A percentile compares a stretch with the other conserved stretches of the same genome.
These are phyloP conservation scores for barrel medic (Medicago truncatula) DNA, from an alignment of 306 rosid species.

Conservation along the genomic window DNA sequence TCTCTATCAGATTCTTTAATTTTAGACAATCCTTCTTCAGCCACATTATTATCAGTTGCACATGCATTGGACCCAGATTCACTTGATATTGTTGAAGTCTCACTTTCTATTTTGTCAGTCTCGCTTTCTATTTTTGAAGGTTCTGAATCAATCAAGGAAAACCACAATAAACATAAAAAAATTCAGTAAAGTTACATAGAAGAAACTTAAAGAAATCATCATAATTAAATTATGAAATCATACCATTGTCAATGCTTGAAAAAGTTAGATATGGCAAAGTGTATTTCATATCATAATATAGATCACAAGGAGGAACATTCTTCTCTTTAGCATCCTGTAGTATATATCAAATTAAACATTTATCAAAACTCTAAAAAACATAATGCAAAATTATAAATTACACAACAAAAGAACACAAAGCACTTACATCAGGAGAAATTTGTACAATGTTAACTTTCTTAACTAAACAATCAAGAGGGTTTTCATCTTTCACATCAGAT, in stretches of 20 bases:
- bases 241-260: slow-evolving; percentile 39
- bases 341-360: background rate
- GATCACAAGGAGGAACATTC: slow-evolving; percentile 37
- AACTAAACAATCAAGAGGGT: slow-evolving; percentile 48
- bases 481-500: slow-evolving; percentile 45
- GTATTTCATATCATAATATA: slow-evolving; percentile 47
- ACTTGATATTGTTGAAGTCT: slow-evolving; percentile 43
- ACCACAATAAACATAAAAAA: background rate
- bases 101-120: background rate
- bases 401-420: background rate
- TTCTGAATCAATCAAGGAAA: slow-evolving; percentile 25
- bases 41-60: background rate
- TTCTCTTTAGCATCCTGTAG: slow-evolving; percentile 37
- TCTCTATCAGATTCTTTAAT: slow-evolving; percentile 4
- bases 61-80: slow-evolving; percentile 30
- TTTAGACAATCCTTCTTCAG: background rate
- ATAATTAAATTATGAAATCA: background rate
- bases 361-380: background rate
- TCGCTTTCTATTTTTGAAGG: background rate
- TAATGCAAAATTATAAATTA: background rate
- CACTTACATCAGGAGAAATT: slow-evolving; percentile 33
- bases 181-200: background rate
- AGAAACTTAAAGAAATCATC: background rate
- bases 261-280: slow-evolving; percentile 41
- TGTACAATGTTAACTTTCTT: slow-evolving; percentile 37